Base-by-base conservation (phyloP, 208 protist species). In the Plasmodiophora brassicae region DNA sequence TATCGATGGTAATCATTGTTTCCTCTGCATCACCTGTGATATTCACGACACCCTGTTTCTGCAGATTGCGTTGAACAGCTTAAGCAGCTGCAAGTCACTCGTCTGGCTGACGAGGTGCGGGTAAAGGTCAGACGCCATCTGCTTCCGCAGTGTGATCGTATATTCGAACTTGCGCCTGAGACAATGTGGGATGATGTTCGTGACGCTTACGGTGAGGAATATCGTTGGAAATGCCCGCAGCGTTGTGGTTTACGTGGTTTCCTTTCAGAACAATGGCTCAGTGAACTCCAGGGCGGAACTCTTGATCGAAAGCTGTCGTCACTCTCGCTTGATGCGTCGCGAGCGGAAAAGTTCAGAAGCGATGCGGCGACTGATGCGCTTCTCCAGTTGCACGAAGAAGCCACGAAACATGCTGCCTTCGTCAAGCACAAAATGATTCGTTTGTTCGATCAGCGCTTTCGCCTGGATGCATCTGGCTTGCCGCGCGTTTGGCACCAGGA, bases 401-500 rank as follows among this genome's bases (percentile, higher is more conserved):
- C 65, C 20, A 32, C 5, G 14, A 5, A 78, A 78, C n/a, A 78
- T 32, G 65, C n/a, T 14, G 5, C 14, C 41, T 78, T 78, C n/a
- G n/a, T 78, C 41, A 78, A 32, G n/a, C 65, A 78, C 10, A 78
- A 78, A 32, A 78, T 78, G 65, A 36, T 5, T 78, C n/a, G 10
- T 36, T 36, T 14, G n/a, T 14, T 78, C 65, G 32, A 78, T 5
- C 32, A 38, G 50, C 14, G 41, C 10, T 78, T 78, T 32, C 65
- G 65, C n/a, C 65, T 78, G 32, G n/a, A 78, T 32, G n/a, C 10
- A 14, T 8, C 32, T 5, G 65, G 65, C 32, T 38, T 78, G 32
- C 65, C 65, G 5, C 5, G 65, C 32, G 41, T 78, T 78, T 78
- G 65, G 65, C 65, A 78, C n/a, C 14, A 78, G n/a, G 65, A 78